Percentiles rank a stretch among this genome's conserved stretches.
Evolutionary conservation across 2,329 filamentous ascomycete species (phyloP).

Genomic region (Penicillium sp.): DNA sequence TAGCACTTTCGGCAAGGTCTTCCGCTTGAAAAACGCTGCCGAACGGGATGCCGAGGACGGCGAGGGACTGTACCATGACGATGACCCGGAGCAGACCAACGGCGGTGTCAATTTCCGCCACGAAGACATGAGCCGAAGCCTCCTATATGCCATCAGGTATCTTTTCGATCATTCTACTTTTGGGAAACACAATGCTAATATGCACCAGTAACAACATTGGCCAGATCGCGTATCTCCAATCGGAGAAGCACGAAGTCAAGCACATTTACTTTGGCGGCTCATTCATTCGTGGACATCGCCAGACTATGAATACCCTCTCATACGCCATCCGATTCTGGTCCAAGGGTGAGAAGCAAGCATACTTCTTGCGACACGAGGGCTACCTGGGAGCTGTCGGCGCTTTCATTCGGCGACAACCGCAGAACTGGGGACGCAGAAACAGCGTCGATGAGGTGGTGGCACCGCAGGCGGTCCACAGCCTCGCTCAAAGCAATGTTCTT

Average conservation of each 20-base stretch:
- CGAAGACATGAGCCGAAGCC: conserved; percentile 81
- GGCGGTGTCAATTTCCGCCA: conserved; percentile 57
- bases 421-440: conserved; percentile 81
- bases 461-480: conserved; percentile 24
- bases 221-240: conserved; percentile 95
- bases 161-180: conserved; percentile 9
- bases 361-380: conserved; percentile 91
- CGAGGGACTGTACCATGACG: conserved; percentile 52
- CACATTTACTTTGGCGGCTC: conserved; percentile 97
- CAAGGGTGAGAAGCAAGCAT: conserved; percentile 87
- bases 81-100: conserved; percentile 32
- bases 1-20: conserved; percentile 93
- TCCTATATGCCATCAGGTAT: conserved; percentile 81
- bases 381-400: conserved; percentile 92
- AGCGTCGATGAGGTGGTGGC: conserved; percentile 58
- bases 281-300: conserved; percentile 91
- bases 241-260: conserved; percentile 83
- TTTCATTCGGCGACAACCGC: conserved; percentile 84
- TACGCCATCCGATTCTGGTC: conserved; percentile 99
- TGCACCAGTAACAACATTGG: conserved; percentile 82
- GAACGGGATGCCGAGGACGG: conserved; percentile 73
- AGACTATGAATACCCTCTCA: conserved; percentile 95
- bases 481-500: conserved; percentile 14
- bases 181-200: conserved; percentile 22
- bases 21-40: conserved; percentile 81